phyloP scores from a whole-genome alignment of 139 green algal genomes.

The Spirogloea muscicola region DNA sequence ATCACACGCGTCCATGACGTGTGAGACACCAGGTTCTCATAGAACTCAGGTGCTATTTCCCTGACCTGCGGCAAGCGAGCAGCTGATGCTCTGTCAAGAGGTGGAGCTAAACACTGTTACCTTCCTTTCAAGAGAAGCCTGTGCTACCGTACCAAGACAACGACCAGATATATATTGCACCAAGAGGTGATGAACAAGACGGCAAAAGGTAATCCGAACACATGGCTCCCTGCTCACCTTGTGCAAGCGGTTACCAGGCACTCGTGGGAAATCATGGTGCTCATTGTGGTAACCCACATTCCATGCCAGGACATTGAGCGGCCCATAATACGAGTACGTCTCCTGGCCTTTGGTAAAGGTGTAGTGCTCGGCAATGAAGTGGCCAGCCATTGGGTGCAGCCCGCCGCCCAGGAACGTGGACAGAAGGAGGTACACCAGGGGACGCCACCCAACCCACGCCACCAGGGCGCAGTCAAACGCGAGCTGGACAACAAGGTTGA shows the following conservation, averaged over 20 bases:
- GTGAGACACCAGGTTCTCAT: no score
- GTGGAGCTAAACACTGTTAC: no score
- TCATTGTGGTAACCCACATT: slow-evolving; percentile 80
- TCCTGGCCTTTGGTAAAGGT: slow-evolving; percentile 65
- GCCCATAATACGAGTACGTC: slow-evolving; percentile 77
- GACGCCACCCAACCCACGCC: slow-evolving; percentile 40
- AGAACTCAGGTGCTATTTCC: no score
- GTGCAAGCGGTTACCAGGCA: slow-evolving; percentile 63
- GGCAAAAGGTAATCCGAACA: no score
- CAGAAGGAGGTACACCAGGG: slow-evolving; percentile 58
- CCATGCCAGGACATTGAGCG: slow-evolving; percentile 66
- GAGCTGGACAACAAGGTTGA: slow-evolving; percentile 56
- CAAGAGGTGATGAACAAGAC: no score
- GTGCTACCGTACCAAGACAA: no score
- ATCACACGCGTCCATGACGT: no score
- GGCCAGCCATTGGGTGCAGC: slow-evolving; percentile 68
- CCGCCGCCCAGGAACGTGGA: slow-evolving; percentile 57
- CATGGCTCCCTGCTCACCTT: no score
- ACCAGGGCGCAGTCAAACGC: slow-evolving; percentile 53
- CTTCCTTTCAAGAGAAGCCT: no score
- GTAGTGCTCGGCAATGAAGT: slow-evolving; percentile 77
- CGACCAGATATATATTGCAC: no score
- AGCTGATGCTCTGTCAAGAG: no score
- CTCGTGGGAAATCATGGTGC: slow-evolving; percentile 76
- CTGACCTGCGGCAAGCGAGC: no score